Evolutionary conservation across 2,329 filamentous ascomycete genomes (phyloP), one percentile per base, ranked within the genome.

Genomic region (Xylaria sp.): DNA sequence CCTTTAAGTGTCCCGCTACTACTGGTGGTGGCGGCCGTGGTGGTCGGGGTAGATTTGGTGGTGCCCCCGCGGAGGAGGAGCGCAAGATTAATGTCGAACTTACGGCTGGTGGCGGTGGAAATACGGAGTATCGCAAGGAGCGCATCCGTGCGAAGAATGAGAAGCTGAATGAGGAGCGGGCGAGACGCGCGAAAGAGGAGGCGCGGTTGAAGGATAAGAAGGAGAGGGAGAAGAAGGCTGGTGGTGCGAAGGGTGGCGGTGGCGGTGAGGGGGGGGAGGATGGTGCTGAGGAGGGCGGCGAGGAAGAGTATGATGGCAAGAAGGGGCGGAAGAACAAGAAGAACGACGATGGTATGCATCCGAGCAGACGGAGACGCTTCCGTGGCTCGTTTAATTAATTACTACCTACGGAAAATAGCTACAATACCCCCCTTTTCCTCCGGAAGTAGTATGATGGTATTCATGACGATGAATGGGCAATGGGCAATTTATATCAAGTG

Each of bases 11-110:
- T 78, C 84, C 60, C 80, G 82, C 60, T 11, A 11, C 57, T 13
- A 11, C 13, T n/a, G 13, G n/a, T 1, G 37, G n/a, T 19, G 19
- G 51, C 16, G 10, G 9, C 8, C 51, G n/a, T 13, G 13, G 11
- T 18, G 11, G 39, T 4, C 48, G 52, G 16, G 16, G 16, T 16
- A 16, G 16, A 16, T 16, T 16, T 42, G 2, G 11, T 5, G 23
- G 23, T 30, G 16, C 16, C 16, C 23, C 23, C 23, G 23, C 23
- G 16, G 19, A 54, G 68, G 59, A 65, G 37, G 54, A 86, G 55
- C 81, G 93, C 68, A 89, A 87, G 75, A 95, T 97, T 69, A 97
- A 96, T 72, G 90, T 97, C 30, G 93, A 97, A 76, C 76, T 97
- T 66, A 96, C 92, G 83, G 92, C 90, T 60, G 92, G 92, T 55